These are phyloP conservation scores for Fraxinus americana DNA, from an alignment of 257 asterid species.

Conservation along the genomic window DNA sequence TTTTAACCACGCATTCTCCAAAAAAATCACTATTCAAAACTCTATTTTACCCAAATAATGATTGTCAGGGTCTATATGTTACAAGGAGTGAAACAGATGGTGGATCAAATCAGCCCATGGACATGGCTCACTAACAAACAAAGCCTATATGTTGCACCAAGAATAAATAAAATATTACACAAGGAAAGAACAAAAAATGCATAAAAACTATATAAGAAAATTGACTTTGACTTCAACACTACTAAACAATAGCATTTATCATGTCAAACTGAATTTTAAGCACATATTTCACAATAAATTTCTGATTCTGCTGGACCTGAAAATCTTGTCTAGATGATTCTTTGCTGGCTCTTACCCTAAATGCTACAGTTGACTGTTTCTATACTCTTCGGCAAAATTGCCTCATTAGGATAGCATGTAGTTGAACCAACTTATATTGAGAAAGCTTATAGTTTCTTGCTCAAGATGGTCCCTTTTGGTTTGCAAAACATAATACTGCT, in stretches of 20 bases:
- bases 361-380: background rate
- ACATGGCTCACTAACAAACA: too few relatives aligned
- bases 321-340: background rate
- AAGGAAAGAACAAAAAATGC: too few relatives aligned
- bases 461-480: background rate
- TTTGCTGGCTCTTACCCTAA: background rate
- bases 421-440: background rate
- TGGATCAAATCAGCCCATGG: too few relatives aligned
- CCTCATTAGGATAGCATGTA: constrained; percentile 4
- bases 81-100: too few relatives aligned
- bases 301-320: background rate
- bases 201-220: too few relatives aligned
- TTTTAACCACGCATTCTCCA: too few relatives aligned
- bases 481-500: background rate
- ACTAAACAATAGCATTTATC: background rate
- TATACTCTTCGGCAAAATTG: background rate
- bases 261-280: background rate
- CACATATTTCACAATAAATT: background rate
- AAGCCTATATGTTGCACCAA: too few relatives aligned
- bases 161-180: too few relatives aligned
- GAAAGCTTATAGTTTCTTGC: background rate
- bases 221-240: too few relatives aligned
- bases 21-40: too few relatives aligned
- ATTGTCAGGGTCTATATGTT: too few relatives aligned
- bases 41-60: too few relatives aligned